Evolutionary conservation across 345 rosid species (phyloP), one percentile per base, ranked within the genome.

Genomic region (Geranium brycei): DNA sequence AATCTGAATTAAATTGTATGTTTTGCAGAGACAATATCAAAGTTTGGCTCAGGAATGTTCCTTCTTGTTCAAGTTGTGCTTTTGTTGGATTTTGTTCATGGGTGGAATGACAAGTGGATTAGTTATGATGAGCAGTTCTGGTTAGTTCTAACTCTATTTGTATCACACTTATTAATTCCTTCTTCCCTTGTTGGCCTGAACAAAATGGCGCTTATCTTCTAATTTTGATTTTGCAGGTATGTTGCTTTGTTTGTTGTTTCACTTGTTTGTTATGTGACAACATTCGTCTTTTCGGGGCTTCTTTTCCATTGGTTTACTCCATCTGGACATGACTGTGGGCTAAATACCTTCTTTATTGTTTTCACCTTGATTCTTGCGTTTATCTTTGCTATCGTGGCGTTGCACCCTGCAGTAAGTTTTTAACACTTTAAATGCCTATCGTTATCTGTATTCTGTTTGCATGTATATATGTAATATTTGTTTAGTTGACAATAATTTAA

Each of bases 91-190:
- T 95, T 95, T 68, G 97, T 95, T 76, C 97, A 85, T 68, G 91
- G 96, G 62, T 95, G 99, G 99, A 95, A 95, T 85, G 97, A 95
- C 76, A 91, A 85, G 62, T 95, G 96, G 97, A 97, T 88, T 75
- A 91, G 91, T 74, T 95, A 95, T 51, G 87, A 84, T 28, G 96
- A 95, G 76, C 92, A 87, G 81, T 95, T 95, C 80, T 95, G 99
- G 99, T 95, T 69, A 83, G 99, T 82, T 13, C 56, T 38, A 47
- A 13, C 2, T 31, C 16, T 64, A 5, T 18, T 40, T 57, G 2
- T 59, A 17, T 12, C 15, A 58, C 32, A 11, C 62, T 19, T 8
- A 47, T 13, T 8, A 47, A 13, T 6, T 47, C 3, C 11, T 47
- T 47, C 15, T 47, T 8, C 53, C 41, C 41, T 35, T 35, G 41